Conservation (phyloP, 1,284 basidiomycete species). For the Tilletia setariae region DNA sequence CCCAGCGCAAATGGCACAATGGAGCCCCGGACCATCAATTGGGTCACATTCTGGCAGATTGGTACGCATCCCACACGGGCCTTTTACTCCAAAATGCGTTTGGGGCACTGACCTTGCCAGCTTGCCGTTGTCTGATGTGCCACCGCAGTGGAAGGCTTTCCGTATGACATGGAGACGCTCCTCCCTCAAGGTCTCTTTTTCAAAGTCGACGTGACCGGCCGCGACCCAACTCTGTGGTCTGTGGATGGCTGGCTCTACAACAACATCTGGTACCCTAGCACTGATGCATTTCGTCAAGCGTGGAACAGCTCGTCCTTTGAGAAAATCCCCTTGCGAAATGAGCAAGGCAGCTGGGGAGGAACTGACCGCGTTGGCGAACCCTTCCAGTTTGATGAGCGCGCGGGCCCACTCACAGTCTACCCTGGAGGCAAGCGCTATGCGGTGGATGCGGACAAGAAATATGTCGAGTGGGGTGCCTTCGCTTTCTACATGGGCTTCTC, state of each 20-base stretch:
- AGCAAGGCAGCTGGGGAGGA: conserved; percentile 37
- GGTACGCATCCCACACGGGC: too few relatives aligned
- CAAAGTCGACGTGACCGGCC: conserved; percentile 44
- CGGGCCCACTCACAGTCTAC: conserved; percentile 58
- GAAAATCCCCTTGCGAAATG: conserved; percentile 33
- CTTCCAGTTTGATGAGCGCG: conserved; percentile 39
- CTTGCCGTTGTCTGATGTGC: not conserved
- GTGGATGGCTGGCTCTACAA: conserved; percentile 37
- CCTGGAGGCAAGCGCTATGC: conserved; percentile 64
- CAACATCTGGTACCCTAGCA: conserved; percentile 40
- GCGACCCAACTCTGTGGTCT: conserved; percentile 41
- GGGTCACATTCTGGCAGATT: not conserved
- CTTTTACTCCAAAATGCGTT: too few relatives aligned
- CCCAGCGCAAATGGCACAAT: not conserved
- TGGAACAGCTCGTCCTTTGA: conserved; percentile 36
- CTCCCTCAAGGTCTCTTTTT: conserved; percentile 48
- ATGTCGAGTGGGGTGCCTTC: conserved; percentile 68
- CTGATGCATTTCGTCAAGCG: conserved; percentile 50
- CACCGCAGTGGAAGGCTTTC: conserved; percentile 14
- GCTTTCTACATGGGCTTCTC: conserved; percentile 65
- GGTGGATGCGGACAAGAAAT: conserved; percentile 61
- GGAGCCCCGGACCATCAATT: not conserved
- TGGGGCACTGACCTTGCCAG: too few relatives aligned
- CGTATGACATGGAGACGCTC: conserved; percentile 30
- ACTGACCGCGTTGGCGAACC: conserved; percentile 31